Base-by-base conservation (phyloP, 495 filamentous ascomycete species). In the Penicillium psychrofluorescens region DNA sequence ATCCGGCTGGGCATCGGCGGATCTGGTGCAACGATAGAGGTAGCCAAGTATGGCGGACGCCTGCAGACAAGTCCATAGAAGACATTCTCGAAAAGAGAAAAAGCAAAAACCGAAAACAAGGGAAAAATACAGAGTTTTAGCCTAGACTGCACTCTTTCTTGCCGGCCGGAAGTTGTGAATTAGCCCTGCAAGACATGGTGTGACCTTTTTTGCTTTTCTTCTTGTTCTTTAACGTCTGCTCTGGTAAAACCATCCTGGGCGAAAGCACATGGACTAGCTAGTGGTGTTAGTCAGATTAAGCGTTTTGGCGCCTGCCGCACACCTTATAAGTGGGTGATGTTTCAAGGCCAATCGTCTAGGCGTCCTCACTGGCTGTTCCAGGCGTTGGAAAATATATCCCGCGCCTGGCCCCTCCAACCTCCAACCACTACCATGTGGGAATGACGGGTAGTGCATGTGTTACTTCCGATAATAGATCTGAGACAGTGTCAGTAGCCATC, bases 381-480 rank as follows among this genome's bases (percentile, higher is more conserved):
- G 34, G 16, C 36, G 29, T 35, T 51, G 53, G 46, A 50, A 49
- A 51, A 59, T 56, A 56, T 49, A 53, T 45, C 55, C 46, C 48
- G 45, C 55, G 30, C 22, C 5, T 34, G 7, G 9, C 7, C n/a
- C 36, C 37, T 15, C 41, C 41, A 49, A 42, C 49, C 41, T 22
- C 22, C 22, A 22, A 22, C 43, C 48, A 58, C 43, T 40, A 32
- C 49, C 49, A 56, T 45, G 46, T 53, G 49, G 49, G 12, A 44
- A 46, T 47, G 29, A 45, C 43, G 16, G 29, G 39, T 48, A 22
- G 37, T 29, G 47, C 45, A 36, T 38, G 51, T 55, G 46, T 54
- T 54, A 61, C 55, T 61, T 61, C 40, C 60, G 62, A 43, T 66
- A 68, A 53, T 68, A 68, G 45, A 68, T 68, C 64, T 68, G 37